Percentiles rank a stretch among this genome's conserved stretches.
These are phyloP conservation scores for Amanita fuliginea DNA, from an alignment of 768 basidiomycete genomes.

Conservation along the genomic window DNA sequence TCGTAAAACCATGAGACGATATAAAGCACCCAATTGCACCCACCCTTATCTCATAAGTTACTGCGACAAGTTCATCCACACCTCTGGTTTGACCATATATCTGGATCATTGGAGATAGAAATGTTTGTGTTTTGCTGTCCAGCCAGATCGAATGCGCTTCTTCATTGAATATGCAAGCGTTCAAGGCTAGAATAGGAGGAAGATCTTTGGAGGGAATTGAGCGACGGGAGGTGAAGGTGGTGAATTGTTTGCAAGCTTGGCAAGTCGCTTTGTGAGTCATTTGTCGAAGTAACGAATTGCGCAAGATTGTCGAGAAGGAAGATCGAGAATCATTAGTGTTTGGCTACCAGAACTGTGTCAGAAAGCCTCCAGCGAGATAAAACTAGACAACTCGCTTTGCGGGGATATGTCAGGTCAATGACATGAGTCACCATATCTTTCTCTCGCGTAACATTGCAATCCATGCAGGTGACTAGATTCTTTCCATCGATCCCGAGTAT, in stretches of 20 bases:
- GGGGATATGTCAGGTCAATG: conserved; percentile 79
- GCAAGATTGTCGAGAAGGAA: conserved; percentile 57
- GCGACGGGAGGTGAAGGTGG: conserved; percentile 61
- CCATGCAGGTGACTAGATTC: conserved; percentile 63
- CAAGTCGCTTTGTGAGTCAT: conserved; percentile 84
- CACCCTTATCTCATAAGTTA: conserved; percentile 67
- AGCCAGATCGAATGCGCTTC: conserved; percentile 71
- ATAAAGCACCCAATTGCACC: conserved; percentile 13
- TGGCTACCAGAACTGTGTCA: not conserved
- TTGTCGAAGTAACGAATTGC: conserved; percentile 68
- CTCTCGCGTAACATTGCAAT: conserved; percentile 59
- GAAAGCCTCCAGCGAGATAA: not conserved
- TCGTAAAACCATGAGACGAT: not conserved
- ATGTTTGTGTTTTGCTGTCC: conserved; percentile 46
- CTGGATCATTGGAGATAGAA: conserved; percentile 47
- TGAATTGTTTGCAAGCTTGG: conserved; percentile 67
- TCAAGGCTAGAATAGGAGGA: conserved; percentile 80
- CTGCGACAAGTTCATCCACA: conserved; percentile 40
- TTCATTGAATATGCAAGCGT: conserved; percentile 70
- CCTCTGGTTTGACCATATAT: conserved; percentile 52
- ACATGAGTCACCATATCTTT: conserved; percentile 78
- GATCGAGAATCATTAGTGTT: not conserved
- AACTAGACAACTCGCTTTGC: conserved; percentile 41
- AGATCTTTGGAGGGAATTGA: conserved; percentile 54
- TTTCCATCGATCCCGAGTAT: conserved; percentile 72